Evolutionary conservation across 208 protist species (phyloP).

Genomic region (Phytomonas serpens): DNA sequence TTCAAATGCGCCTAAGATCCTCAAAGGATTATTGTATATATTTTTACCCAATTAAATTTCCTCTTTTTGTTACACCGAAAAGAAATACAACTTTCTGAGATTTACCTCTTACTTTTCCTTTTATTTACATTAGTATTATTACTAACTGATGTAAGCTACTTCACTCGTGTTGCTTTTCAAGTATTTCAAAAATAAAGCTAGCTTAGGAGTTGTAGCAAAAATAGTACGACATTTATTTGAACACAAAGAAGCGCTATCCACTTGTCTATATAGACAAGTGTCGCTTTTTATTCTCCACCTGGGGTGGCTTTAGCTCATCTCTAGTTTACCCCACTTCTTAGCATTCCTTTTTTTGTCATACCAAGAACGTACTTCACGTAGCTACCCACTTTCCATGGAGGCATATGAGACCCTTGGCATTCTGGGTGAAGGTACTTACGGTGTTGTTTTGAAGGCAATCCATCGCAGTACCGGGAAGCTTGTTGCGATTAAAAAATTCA

Average conservation of each 20-base stretch:
- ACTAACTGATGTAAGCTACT: neutral
- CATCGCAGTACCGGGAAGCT: constrained; percentile 88
- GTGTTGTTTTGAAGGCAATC: constrained; percentile 92
- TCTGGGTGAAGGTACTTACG: constrained; percentile 93
- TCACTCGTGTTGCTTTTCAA: neutral
- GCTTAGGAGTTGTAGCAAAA: neutral
- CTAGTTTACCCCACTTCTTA: neutral
- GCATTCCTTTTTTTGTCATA: constrained; percentile 1
- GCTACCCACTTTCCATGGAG: constrained; percentile 50
- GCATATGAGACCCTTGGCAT: constrained; percentile 89
- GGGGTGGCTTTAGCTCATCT: constrained; percentile 1
- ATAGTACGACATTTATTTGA: neutral
- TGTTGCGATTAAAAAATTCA: constrained; percentile 97
- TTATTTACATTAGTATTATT: constrained; percentile 10
- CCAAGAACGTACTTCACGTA: neutral
- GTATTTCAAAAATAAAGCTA: neutral
- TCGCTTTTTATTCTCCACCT: neutral
- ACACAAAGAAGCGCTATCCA: neutral
- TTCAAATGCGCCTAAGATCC: neutral
- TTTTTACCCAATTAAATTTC: neutral
- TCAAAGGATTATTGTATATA: neutral
- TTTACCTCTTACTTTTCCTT: neutral
- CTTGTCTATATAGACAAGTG: constrained; percentile 2
- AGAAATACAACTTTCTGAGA: constrained; percentile 1
- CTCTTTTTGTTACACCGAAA: neutral